Conservation (phyloP, 306 rosid species). For the Inga leiocalycina region DNA sequence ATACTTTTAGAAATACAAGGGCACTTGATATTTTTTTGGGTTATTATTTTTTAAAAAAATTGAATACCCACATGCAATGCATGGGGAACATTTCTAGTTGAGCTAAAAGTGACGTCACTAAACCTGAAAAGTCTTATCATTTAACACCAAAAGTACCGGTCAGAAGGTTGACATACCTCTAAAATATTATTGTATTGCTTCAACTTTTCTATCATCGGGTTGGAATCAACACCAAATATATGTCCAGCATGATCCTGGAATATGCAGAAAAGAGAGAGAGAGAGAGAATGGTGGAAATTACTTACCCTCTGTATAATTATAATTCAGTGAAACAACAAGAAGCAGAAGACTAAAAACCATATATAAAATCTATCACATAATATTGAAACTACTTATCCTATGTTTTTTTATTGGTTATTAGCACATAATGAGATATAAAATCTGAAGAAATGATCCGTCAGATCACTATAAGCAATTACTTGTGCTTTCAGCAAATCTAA, state of each 20-base stretch:
- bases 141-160: conserved; percentile 9
- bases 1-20: not conserved
- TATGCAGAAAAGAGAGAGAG: conserved; percentile 29
- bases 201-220: conserved; percentile 86
- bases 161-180: conserved; percentile 51
- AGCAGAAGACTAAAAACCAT: not conserved
- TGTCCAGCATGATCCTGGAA: conserved; percentile 95
- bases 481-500: not conserved
- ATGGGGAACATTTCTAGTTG: not conserved
- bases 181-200: conserved; percentile 81
- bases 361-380: not conserved
- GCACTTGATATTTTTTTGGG: not conserved
- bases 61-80: not conserved
- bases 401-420: not conserved
- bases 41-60: not conserved
- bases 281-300: conserved; percentile 23
- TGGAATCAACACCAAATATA: conserved; percentile 94
- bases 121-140: conserved; percentile 9
- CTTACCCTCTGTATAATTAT: conserved; percentile 6
- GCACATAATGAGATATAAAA: not conserved
- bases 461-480: not conserved
- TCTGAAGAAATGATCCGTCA: not conserved
- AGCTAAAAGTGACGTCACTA: conserved; percentile 3
- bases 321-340: conserved; percentile 1
- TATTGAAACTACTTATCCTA: not conserved